These are phyloP conservation scores for Cyclotella cryptica DNA, from an alignment of 108 stramenopile species.

Conservation along the genomic window DNA sequence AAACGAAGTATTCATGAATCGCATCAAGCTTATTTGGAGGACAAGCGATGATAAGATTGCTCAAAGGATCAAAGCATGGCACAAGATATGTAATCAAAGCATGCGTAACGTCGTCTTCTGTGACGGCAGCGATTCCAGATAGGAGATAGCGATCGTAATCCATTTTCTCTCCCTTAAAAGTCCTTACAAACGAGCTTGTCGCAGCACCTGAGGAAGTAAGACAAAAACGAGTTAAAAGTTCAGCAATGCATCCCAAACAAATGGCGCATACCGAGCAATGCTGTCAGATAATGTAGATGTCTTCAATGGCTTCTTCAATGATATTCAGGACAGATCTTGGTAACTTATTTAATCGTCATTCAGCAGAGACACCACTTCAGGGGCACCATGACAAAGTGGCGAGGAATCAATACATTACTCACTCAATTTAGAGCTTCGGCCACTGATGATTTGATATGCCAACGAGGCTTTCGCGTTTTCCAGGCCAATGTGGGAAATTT, in stretches of 20 bases:
- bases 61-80: slow-evolving; percentile 47
- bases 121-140: slow-evolving; percentile 30
- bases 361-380: slow-evolving; percentile 13
- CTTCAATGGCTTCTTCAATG: too few species aligned
- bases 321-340: slow-evolving; percentile 49
- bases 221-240: not conserved
- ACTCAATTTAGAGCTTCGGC: slow-evolving; percentile 49
- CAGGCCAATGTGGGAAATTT: slow-evolving; percentile 35
- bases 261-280: not conserved
- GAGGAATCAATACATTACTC: slow-evolving; percentile 19
- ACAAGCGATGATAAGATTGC: slow-evolving; percentile 43
- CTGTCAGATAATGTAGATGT: slow-evolving; percentile 18
- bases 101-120: slow-evolving; percentile 40
- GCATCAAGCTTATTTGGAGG: slow-evolving; percentile 52
- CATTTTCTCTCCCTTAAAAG: slow-evolving; percentile 47
- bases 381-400: too few species aligned
- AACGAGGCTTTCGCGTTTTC: slow-evolving; percentile 56
- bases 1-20: slow-evolving; percentile 42
- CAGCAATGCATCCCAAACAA: not conserved
- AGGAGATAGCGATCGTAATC: slow-evolving; percentile 45
- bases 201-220: slow-evolving; percentile 28
- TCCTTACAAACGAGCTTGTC: slow-evolving; percentile 41
- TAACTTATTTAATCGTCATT: slow-evolving; percentile 36
- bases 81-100: slow-evolving; percentile 43
- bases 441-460: slow-evolving; percentile 51